Evolutionary conservation across 257 asterid genomes (phyloP).

Genomic region (Jacaranda mimosifolia): DNA sequence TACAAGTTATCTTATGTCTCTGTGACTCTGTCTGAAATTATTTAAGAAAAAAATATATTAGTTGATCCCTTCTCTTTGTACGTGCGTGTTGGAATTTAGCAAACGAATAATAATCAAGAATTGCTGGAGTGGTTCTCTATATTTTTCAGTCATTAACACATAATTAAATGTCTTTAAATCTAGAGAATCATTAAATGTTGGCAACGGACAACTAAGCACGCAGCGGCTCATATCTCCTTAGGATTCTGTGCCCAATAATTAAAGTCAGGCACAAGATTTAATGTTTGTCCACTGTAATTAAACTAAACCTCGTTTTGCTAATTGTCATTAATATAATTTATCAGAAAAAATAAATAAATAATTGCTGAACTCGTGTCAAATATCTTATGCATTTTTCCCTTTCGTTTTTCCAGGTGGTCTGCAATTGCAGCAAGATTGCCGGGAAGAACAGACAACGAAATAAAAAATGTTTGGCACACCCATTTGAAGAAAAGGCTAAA

Average conservation of each 20-base stretch:
- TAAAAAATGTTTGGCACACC: slow-evolving; percentile 93
- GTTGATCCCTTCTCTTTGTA: slow-evolving; percentile 48
- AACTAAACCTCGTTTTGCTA: slow-evolving; percentile 30
- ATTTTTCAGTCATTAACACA: background rate
- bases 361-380: slow-evolving; percentile 13
- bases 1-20: background rate
- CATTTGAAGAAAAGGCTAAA: slow-evolving; percentile 75
- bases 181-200: slow-evolving; percentile 35
- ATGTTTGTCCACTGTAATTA: slow-evolving; percentile 41
- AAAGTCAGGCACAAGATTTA: slow-evolving; percentile 46
- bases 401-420: slow-evolving; percentile 71
- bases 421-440: slow-evolving; percentile 86
- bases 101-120: slow-evolving; percentile 38
- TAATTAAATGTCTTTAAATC: slow-evolving; percentile 24
- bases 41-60: background rate
- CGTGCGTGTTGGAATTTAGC: slow-evolving; percentile 52
- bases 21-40: background rate
- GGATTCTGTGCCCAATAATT: slow-evolving; percentile 46
- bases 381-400: background rate
- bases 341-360: background rate
- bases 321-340: slow-evolving; percentile 21
- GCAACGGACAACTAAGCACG: slow-evolving; percentile 45
- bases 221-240: slow-evolving; percentile 43
- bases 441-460: slow-evolving; percentile 91
- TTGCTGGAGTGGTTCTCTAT: slow-evolving; percentile 33